phyloP scores from a whole-genome alignment of 139 green algal genomes.

The Pseudopediastrum boryanum region DNA sequence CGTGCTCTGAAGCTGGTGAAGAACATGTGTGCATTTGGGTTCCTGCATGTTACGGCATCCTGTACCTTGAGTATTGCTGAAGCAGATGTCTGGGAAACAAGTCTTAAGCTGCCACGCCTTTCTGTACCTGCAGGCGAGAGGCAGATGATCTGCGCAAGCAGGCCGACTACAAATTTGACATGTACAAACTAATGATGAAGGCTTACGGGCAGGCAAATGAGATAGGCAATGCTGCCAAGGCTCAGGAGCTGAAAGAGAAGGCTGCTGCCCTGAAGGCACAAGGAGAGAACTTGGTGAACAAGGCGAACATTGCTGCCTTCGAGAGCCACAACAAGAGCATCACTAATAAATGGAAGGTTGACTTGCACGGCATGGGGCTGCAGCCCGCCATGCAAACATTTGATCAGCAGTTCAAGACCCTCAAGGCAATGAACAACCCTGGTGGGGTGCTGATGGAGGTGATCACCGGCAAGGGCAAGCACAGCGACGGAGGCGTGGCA shows the following conservation, averaged over 20 bases:
- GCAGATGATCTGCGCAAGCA: neutral
- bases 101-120: neutral
- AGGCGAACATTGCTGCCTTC: too few relatives aligned
- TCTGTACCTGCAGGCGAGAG: neutral
- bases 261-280: too few relatives aligned
- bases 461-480: slow-evolving; percentile 29
- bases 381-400: slow-evolving; percentile 2
- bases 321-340: too few relatives aligned
- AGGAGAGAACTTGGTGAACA: too few relatives aligned
- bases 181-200: too few relatives aligned
- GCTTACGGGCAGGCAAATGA: too few relatives aligned
- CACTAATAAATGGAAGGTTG: slow-evolving; percentile 6
- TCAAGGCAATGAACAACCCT: neutral
- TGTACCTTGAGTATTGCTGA: neutral
- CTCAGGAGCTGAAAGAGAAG: too few relatives aligned
- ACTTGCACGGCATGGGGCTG: slow-evolving; percentile 21
- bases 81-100: neutral
- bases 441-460: slow-evolving; percentile 14
- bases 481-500: slow-evolving; percentile 17
- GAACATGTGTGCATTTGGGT: too few relatives aligned
- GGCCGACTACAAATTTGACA: too few relatives aligned
- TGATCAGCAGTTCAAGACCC: neutral
- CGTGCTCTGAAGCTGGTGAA: too few relatives aligned
- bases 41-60: neutral
- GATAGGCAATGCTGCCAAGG: too few relatives aligned